A percentile compares a stretch with the other conserved stretches of the same genome.
These are phyloP conservation scores for Prunus mira DNA, from an alignment of 306 rosid species.

Conservation along the genomic window DNA sequence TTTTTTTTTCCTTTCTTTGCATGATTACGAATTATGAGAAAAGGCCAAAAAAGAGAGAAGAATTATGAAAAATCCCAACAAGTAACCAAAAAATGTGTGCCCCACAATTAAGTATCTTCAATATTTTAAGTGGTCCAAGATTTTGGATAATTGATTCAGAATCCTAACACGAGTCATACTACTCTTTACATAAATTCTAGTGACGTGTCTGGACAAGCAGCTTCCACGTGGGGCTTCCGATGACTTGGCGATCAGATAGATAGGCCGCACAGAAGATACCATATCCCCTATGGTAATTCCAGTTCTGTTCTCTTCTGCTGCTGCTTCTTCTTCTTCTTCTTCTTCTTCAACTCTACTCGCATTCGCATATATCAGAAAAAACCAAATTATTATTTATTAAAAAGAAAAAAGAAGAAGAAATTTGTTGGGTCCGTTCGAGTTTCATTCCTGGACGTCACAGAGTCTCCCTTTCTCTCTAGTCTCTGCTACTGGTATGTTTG, in stretches of 20 bases:
- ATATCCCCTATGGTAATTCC: neutral
- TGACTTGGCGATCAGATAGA: neutral
- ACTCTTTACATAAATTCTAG: neutral
- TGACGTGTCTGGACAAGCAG: neutral
- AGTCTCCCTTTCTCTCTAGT: neutral
- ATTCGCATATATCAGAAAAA: neutral
- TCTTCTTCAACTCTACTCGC: neutral
- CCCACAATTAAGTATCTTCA: neutral
- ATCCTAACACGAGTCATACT: neutral
- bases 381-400: neutral
- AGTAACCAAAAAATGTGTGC: neutral
- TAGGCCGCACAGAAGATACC: constrained; percentile 9
- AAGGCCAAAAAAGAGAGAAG: too few relatives aligned
- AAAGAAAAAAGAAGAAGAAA: neutral
- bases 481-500: neutral
- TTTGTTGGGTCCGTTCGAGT: neutral
- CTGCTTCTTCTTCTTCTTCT: neutral
- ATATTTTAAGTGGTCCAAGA: neutral
- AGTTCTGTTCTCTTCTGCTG: neutral
- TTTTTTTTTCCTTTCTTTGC: too few relatives aligned
- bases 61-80: neutral
- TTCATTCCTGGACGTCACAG: neutral
- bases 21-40: too few relatives aligned
- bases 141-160: neutral
- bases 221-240: neutral